phyloP scores from a whole-genome alignment of 345 rosid genomes.

The Brassica incana region DNA sequence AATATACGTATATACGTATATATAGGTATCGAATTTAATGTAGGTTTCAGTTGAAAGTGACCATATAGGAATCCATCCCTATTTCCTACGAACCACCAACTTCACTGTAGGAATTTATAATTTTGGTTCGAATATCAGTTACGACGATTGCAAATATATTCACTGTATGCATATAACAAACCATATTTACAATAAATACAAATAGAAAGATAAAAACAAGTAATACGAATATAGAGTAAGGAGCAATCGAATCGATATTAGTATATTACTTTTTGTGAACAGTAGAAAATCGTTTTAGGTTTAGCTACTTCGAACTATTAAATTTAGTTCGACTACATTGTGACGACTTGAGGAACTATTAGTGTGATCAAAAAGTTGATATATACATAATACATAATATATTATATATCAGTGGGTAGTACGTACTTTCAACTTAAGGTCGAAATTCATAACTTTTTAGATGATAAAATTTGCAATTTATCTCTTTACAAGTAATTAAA shows the following conservation, averaged over 20 bases:
- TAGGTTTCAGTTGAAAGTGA: constrained; percentile 30
- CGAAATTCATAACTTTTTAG: background rate
- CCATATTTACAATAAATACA: background rate
- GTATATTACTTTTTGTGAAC: background rate
- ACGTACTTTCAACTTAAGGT: background rate
- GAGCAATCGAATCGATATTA: background rate
- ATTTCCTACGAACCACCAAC: constrained; percentile 29
- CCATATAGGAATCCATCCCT: constrained; percentile 26
- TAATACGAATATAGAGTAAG: background rate
- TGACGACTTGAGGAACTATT: background rate
- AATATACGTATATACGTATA: background rate
- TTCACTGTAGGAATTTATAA: constrained; percentile 29
- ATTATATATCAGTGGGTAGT: background rate
- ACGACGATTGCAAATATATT: background rate
- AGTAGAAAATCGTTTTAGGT: background rate
- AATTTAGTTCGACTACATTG: background rate
- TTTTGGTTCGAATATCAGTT: background rate
- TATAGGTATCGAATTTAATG: constrained; percentile 13
- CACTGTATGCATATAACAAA: background rate
- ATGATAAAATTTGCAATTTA: background rate
- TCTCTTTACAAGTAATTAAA: background rate
- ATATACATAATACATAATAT: background rate
- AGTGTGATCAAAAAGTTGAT: background rate
- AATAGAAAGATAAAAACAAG: background rate
- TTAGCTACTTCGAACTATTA: background rate